Base-by-base conservation (phyloP, 176 grass and related monocot species). In the Luzula sylvatica region DNA sequence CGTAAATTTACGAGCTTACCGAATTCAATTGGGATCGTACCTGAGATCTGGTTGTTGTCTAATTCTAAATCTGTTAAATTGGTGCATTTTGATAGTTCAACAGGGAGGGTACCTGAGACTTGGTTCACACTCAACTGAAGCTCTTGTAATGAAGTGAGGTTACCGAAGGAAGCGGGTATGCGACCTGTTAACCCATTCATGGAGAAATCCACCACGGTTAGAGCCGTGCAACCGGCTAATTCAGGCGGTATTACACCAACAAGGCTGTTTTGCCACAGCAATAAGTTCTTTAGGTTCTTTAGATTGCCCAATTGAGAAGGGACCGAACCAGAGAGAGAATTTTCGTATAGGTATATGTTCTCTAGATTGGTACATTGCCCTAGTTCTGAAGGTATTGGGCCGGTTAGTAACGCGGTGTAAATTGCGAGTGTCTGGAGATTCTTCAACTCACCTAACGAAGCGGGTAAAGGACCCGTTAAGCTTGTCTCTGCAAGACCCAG, bases 241-340 rank as follows among this genome's bases (percentile, higher is more conserved):
- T 72, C 58, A 5, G 78, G 19, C 47, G 88, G 88, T 20, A 94
- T 83, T 46, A 47, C 0, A 8, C 88, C 88, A 7, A 65, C 88
- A 0, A 94, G 78, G 50, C 83, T 72, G 75, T 94, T 94, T 72
- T 94, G 82, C 82, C 66, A 94, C 62, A 94, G 13, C 27, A 94
- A 46, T 48, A 94, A 58, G 50, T 78, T 69, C 8, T 68, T 50
- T 7, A 94, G 88, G 1, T 46, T 13, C 7, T 75, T 72, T 38
- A 87, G 75, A 53, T 72, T 79, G 32, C 82, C 78, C 5, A 94
- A 58, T 55, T 56, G 58, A 44, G 65, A 28, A 1, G 87, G 82
- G 29, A 87, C 80, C 18, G 78, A 42, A 4, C 88, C 82, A 28
- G 72, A 72, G 14, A 94, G 82, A 20, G 44, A 71, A 75, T 94